These are phyloP conservation scores for Vicia faba DNA, from an alignment of 306 rosid genomes.

Conservation along the genomic window DNA sequence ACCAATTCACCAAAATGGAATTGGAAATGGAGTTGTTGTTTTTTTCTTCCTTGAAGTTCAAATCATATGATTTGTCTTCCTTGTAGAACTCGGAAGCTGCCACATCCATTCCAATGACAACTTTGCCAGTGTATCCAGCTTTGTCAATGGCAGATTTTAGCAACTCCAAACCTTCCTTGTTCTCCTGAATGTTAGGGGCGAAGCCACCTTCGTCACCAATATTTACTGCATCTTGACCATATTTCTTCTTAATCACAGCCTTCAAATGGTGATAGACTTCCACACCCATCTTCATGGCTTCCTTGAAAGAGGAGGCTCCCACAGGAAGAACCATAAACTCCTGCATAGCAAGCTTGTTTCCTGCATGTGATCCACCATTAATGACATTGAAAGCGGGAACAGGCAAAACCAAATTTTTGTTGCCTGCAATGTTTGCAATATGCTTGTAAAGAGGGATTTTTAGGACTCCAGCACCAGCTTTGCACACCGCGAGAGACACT, in stretches of 20 bases:
- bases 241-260: constrained; percentile 97
- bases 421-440: constrained; percentile 94
- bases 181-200: no score
- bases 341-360: constrained; percentile 99
- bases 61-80: no score
- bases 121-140: no score
- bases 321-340: constrained; percentile 98
- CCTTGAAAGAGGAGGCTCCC: constrained; percentile 94
- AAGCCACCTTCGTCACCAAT: constrained; percentile 99
- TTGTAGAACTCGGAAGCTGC: no score
- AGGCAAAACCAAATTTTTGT: constrained; percentile 83
- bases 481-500: no score
- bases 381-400: constrained; percentile 99
- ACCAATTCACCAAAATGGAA: no score
- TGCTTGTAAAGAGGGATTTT: constrained; percentile 95
- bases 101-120: no score
- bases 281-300: constrained; percentile 99
- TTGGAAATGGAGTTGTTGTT: no score
- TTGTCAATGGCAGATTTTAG: no score
- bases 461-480: constrained; percentile 85
- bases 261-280: constrained; percentile 96
- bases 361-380: constrained; percentile 99
- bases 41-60: no score
- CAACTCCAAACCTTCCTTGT: no score
- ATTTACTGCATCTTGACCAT: constrained; percentile 95